Conservation (phyloP, 2,329 filamentous ascomycete genomes). For the Trichoderma brevicompactum region DNA sequence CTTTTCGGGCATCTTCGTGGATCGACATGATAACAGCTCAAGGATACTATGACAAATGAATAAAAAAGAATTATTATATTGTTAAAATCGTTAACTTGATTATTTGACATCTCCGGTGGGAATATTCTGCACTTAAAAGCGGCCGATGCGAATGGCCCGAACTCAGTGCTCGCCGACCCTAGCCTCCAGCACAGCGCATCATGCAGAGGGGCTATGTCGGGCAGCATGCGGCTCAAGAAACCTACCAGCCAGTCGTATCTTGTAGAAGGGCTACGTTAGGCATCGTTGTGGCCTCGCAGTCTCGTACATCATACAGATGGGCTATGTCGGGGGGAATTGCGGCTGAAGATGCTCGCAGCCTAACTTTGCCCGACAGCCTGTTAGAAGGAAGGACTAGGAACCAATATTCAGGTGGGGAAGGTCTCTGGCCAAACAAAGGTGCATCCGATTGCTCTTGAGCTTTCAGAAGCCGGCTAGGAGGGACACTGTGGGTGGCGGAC, state of each 20-base stretch:
- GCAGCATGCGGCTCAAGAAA: conserved; percentile 7
- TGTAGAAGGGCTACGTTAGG: too few relatives aligned
- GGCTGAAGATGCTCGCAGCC: too few relatives aligned
- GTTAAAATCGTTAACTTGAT: neutral
- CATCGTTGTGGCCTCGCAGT: too few relatives aligned
- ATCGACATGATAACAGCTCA: neutral
- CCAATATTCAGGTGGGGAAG: too few relatives aligned
- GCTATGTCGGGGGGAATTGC: too few relatives aligned
- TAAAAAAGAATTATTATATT: neutral
- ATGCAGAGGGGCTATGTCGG: neutral
- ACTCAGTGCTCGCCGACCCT: neutral
- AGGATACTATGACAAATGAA: neutral
- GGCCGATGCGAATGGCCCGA: neutral
- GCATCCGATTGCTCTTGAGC: neutral
- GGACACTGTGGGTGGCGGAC: neutral
- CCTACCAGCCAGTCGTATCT: neutral
- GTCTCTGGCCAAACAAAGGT: neutral
- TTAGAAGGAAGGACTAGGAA: too few relatives aligned
- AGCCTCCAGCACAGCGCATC: neutral
- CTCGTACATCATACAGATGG: too few relatives aligned
- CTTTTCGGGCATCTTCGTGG: conserved; percentile 3
- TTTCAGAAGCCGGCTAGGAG: neutral
- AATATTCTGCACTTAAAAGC: neutral
- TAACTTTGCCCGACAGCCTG: too few relatives aligned
- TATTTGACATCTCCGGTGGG: neutral